Evolutionary conservation across 139 green algal species (phyloP), one percentile per base, ranked within the genome.

Genomic region (Picochlorum sp.): DNA sequence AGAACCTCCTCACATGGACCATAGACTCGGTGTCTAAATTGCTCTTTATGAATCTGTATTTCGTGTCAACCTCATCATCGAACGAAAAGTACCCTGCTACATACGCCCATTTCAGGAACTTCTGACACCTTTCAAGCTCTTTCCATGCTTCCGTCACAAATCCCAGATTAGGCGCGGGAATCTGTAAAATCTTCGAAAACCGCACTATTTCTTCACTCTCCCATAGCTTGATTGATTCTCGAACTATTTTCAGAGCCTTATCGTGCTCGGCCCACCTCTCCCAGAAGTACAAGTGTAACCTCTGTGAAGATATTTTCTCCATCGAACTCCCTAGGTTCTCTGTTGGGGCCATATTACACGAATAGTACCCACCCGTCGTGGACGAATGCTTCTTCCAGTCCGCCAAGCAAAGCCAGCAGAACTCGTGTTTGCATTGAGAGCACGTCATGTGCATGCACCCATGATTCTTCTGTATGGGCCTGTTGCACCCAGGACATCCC

Each of bases 21-120:
- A 6, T 10, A 18, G 23, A 15, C 26, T 21, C 21, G 56, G 44
- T 67, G 30, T 30, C 21, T 26, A 59, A 59, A 23, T 26, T 7
- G 11, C 23, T 59, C 20, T 59, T 26, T 59, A 26, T 34, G 0
- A 59, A 20, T 41, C 21, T 20, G 20, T 59, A 18, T 59, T 18
- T 34, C 21, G 21, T 63, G 11, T 28, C 51, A 11, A 73, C 74
- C 24, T 65, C 28, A 16, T 87, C 76, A 26, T 75, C 77, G 69
- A 91, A 95, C 37, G 66, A 70, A 81, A 96, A 98, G 78, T 90
- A 98, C 14, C 91, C 92, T 55, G 88, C 95, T 11, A 87, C 85
- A 70, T 98, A 98, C 44, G 92, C 96, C 90, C 93, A 99, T 79
- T 97, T 98, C 13, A 99, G 80, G n/a, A 96, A 84, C 44, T 91